Conservation (phyloP, 305 asterid species). For the Fraxinus baroniana region DNA sequence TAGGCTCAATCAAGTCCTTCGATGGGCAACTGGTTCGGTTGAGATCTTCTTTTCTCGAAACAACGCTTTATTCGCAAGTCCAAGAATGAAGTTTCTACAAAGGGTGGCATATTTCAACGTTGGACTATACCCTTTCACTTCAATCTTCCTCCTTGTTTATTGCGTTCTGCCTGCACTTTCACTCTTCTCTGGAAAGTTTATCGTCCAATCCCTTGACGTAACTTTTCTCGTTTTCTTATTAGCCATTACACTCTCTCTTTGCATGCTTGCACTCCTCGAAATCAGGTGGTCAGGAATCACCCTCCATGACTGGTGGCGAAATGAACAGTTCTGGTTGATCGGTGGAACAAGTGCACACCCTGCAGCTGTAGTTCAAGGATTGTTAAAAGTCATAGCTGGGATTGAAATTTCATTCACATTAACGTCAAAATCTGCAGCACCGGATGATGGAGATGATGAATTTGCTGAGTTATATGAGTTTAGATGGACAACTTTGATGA, state of each 20-base stretch:
- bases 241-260: constrained; percentile 59
- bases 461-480: constrained; percentile 81
- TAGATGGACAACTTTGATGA: constrained; percentile 76
- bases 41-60: constrained; percentile 86
- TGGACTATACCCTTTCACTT: constrained; percentile 87
- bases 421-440: constrained; percentile 70
- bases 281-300: constrained; percentile 87
- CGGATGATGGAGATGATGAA: constrained; percentile 73
- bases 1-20: constrained; percentile 74
- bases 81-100: constrained; percentile 80
- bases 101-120: constrained; percentile 86
- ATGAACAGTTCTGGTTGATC: constrained; percentile 92
- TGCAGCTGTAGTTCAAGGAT: constrained; percentile 82
- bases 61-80: constrained; percentile 75
- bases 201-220: constrained; percentile 66
- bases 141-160: constrained; percentile 74
- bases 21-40: constrained; percentile 97
- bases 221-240: constrained; percentile 61
- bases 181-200: constrained; percentile 83
- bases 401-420: constrained; percentile 78
- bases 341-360: constrained; percentile 96
- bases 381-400: constrained; percentile 79
- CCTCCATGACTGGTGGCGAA: constrained; percentile 93
- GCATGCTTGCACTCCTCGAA: constrained; percentile 73
- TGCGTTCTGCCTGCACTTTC: constrained; percentile 80